Evolutionary conservation across 441 rosid species (phyloP).

Genomic region (Monsonia emarginata): DNA sequence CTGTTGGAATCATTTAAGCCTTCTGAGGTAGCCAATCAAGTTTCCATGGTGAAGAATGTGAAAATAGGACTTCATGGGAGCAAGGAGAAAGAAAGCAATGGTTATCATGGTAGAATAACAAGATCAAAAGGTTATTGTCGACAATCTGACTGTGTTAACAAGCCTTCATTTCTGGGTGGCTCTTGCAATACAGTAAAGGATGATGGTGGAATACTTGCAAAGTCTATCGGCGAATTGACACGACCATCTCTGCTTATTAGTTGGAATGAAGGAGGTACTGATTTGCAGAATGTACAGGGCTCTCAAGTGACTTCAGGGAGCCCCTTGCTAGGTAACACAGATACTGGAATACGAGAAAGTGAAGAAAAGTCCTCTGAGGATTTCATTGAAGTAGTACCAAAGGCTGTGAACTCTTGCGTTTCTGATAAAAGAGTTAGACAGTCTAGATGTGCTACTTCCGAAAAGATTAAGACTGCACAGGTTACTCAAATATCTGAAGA

Average conservation of each 20-base stretch:
- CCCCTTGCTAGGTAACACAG: neutral
- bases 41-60: slow-evolving; percentile 22
- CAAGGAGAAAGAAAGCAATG: slow-evolving; percentile 26
- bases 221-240: neutral
- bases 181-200: slow-evolving; percentile 15
- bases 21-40: slow-evolving; percentile 22
- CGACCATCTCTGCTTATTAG: neutral
- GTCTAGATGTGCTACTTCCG: neutral
- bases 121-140: slow-evolving; percentile 31
- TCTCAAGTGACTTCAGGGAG: neutral
- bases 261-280: neutral
- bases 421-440: neutral
- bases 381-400: neutral
- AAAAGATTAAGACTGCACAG: neutral
- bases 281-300: neutral
- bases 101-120: slow-evolving; percentile 25
- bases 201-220: slow-evolving; percentile 3
- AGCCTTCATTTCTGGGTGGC: slow-evolving; percentile 17
- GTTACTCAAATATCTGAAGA: neutral
- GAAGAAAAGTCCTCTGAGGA: neutral
- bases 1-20: slow-evolving; percentile 19
- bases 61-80: slow-evolving; percentile 21
- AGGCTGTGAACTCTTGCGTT: slow-evolving; percentile 4
- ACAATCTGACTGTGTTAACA: slow-evolving; percentile 23
- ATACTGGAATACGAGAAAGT: neutral